Base-by-base conservation (phyloP, 2,329 filamentous ascomycete species). In the Massarina eburnea region DNA sequence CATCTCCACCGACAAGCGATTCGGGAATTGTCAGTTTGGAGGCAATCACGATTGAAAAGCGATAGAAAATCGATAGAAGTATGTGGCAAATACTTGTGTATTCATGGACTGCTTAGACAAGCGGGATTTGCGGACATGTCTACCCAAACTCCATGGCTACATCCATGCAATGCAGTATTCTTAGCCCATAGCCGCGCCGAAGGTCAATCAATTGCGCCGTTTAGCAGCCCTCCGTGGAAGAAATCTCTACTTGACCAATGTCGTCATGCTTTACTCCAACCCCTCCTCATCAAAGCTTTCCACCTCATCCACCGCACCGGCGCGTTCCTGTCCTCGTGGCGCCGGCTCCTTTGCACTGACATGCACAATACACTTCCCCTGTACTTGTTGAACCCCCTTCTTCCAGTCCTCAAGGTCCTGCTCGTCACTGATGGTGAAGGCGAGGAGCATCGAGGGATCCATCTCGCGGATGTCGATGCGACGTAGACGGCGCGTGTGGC, bases 401-500 rank as follows among this genome's bases (percentile, higher is more conserved):
- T 89, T 86, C 91, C 91, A 97, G 42, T 83, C 80, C 30, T 80
- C 73, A 86, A 92, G 97, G 56, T 99, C 94, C 34, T 85, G 80
- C 58, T 92, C 85, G 46, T 88, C 83, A 32, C 80, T 81, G 51
- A 99, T 91, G 27, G 99, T 73, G 62, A 97, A 97, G 4, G 90
- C 92, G 54, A 99, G 89, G 33, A 99, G 75, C 94, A 99, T 99
- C 63, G 91, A 96, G 0, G 94, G 94, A 61, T 99, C 94, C 89
- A 99, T 94, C 64, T 97, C 91, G 48, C 84, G 84, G 39, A 99
- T 80, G 57, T 94, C 86, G 22, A 99, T 78, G 45, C 88, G 82
- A 29, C 92, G 84, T 15, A 99, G 74, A 38, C 92, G 85, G 40
- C 89, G 82, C 0, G 91, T 97, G 67, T 99, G 92, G 62, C 90